Evolutionary conservation across 2,329 filamentous ascomycete species (phyloP).

Genomic region (Neopestalotiopsis sp.): DNA sequence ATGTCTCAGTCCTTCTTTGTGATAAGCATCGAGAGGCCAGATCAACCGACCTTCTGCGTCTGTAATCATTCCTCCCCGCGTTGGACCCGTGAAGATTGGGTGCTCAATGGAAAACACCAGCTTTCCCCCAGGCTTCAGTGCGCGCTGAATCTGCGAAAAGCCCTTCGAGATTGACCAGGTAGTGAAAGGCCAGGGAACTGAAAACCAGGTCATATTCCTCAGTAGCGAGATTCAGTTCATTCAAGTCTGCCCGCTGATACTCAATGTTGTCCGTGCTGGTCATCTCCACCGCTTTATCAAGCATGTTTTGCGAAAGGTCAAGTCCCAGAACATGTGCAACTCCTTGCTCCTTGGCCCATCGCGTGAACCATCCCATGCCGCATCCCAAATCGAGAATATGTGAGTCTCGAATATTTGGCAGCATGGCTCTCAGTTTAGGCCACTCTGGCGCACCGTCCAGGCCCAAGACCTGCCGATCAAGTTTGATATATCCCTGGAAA

Average conservation of each 20-base stretch:
- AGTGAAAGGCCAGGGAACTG: conserved; percentile 48
- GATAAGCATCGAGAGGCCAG: conserved; percentile 50
- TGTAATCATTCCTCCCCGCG: conserved; percentile 34
- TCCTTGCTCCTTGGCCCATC: conserved; percentile 46
- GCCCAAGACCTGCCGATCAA: conserved; percentile 46
- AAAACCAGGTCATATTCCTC: conserved; percentile 44
- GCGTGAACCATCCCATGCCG: conserved; percentile 52
- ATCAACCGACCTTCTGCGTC: conserved; percentile 38
- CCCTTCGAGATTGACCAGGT: conserved; percentile 39
- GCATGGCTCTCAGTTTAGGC: conserved; percentile 45
- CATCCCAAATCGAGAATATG: conserved; percentile 51
- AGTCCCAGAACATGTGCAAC: conserved; percentile 42
- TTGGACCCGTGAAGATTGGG: conserved; percentile 51
- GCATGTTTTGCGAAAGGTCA: conserved; percentile 51
- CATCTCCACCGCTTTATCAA: conserved; percentile 40
- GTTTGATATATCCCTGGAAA: conserved; percentile 48
- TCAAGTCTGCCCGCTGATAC: conserved; percentile 41
- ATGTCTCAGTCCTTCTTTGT: conserved; percentile 45
- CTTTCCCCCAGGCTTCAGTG: conserved; percentile 40
- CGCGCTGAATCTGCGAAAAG: conserved; percentile 38
- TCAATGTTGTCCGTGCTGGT: conserved; percentile 35
- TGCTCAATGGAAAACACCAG: conserved; percentile 55
- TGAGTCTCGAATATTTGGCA: conserved; percentile 39
- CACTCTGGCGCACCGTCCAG: conserved; percentile 49
- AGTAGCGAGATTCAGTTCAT: conserved; percentile 33